Evolutionary conservation across 2,329 filamentous ascomycete genomes (phyloP), one percentile per base, ranked within the genome.

Genomic region (Lachnellula subtilissima): DNA sequence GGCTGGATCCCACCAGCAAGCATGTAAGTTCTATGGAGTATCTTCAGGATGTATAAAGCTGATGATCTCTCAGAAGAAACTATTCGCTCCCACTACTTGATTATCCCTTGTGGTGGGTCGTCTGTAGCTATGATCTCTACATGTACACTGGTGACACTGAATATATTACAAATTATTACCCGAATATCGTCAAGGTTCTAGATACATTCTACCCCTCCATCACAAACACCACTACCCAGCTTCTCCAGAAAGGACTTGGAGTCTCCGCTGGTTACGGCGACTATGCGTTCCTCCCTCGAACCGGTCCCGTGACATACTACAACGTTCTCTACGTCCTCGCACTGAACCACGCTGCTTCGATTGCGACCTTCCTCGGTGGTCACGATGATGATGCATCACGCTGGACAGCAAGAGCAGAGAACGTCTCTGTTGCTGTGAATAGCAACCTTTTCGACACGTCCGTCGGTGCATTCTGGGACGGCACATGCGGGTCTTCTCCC

Each of bases 1-100:
- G 78, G 78, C 3, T 81, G 78, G 78, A 78, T 81, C 48, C 78
- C 78, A 5, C 78, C 78, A 12, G 70, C 78, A 7, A 79, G 76
- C 66, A 81, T 81, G 73, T 75, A 65, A 65, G 74, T 61, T 11
- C 25, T 14, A 7, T 35, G 23, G 11, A 11, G 19, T 14, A 15
- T 15, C 9, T 32, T n/a, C 4, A 3, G 8, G 9, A 5, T 4
- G 9, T 1, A 25, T 3, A 14, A 4, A 22, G 2, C 22, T 52
- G n/a, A 49, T 53, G 48, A 54, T 12, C 40, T 25, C 12, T 15
- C 25, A 76, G 73, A 17, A 74, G 71, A 23, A 69, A 74, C 50
- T 81, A 81, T 59, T 73, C 71, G 0, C 72, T 81, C 1, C 67
- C 70, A 0, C 69, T 81, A 0, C 78, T 80, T 42, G 78, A 81